These are phyloP conservation scores for Schizonepeta tenuifolia DNA, from an alignment of 257 asterid species.

Conservation along the genomic window DNA sequence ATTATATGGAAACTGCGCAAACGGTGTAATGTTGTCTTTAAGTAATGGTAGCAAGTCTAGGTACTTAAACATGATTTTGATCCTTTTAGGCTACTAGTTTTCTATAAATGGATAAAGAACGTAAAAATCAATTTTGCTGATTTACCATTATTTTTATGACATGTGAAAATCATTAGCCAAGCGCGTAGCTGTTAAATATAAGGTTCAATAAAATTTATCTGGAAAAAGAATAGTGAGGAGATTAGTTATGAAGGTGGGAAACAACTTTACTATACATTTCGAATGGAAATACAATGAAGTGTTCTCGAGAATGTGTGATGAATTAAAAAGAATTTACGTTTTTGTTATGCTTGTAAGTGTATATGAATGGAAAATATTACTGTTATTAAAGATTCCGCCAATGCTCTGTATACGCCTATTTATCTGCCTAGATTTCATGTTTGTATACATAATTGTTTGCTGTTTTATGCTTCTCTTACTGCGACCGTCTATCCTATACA, in stretches of 20 bases:
- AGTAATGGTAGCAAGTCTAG: background rate
- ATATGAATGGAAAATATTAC: background rate
- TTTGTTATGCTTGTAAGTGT: constrained; percentile 9
- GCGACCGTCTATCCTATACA: background rate
- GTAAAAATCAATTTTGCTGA: background rate
- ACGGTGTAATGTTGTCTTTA: background rate
- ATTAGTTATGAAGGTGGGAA: background rate
- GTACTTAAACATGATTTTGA: background rate
- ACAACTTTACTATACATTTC: background rate
- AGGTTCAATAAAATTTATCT: background rate
- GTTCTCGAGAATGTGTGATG: background rate
- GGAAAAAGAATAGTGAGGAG: background rate
- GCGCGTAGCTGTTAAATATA: background rate
- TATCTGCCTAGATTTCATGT: background rate
- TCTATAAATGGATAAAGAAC: background rate
- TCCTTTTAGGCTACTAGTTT: background rate
- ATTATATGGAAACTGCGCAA: background rate
- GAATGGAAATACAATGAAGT: background rate
- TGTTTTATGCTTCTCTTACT: background rate
- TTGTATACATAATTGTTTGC: background rate
- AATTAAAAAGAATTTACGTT: background rate
- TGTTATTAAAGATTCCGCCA: background rate
- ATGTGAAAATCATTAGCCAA: background rate
- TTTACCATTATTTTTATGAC: background rate
- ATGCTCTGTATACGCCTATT: background rate